Percentiles rank a stretch among this genome's conserved stretches.
These are phyloP conservation scores for Kalanchoe fedtschenkoi DNA, from an alignment of 164 flowering plant genomes.

Conservation along the genomic window DNA sequence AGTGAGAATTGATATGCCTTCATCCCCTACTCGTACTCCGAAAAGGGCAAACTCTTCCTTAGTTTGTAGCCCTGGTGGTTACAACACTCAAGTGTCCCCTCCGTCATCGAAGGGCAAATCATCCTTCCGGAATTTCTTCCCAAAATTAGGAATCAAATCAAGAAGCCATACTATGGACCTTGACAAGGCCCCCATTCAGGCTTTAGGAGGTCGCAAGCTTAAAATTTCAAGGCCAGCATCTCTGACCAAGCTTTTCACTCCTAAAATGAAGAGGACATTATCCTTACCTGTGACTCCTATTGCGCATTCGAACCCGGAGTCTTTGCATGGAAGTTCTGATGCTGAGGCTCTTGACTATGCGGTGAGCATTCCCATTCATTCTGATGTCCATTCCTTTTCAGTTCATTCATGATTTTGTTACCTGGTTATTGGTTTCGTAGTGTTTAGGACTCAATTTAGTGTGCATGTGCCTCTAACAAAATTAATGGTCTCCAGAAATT, in stretches of 20 bases:
- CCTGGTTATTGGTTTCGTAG: neutral
- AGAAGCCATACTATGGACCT: slow-evolving; percentile 38
- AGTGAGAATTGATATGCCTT: slow-evolving; percentile 34
- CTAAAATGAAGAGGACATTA: slow-evolving; percentile 47
- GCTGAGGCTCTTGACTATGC: slow-evolving; percentile 16
- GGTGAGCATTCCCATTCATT: slow-evolving; percentile 27
- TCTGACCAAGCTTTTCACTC: slow-evolving; percentile 48
- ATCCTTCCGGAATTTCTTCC: slow-evolving; percentile 42
- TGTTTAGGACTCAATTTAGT: neutral
- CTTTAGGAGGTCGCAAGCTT: slow-evolving; percentile 38
- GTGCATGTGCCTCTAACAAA: neutral
- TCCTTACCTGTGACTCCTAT: slow-evolving; percentile 76
- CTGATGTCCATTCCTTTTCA: neutral
- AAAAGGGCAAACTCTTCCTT: slow-evolving; percentile 36
- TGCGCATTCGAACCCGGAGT: slow-evolving; percentile 72
- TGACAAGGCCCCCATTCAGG: slow-evolving; percentile 57
- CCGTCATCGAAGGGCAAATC: slow-evolving; percentile 43
- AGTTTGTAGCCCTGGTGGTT: slow-evolving; percentile 36
- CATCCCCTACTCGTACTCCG: slow-evolving; percentile 28
- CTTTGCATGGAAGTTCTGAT: slow-evolving; percentile 41
- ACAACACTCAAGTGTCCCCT: slow-evolving; percentile 29
- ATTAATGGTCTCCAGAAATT: slow-evolving; percentile 31
- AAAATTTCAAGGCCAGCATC: slow-evolving; percentile 46
- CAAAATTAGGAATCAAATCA: slow-evolving; percentile 63
- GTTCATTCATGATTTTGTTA: neutral